phyloP scores from a whole-genome alignment of 208 protist genomes.

The Trypanosoma avium region DNA sequence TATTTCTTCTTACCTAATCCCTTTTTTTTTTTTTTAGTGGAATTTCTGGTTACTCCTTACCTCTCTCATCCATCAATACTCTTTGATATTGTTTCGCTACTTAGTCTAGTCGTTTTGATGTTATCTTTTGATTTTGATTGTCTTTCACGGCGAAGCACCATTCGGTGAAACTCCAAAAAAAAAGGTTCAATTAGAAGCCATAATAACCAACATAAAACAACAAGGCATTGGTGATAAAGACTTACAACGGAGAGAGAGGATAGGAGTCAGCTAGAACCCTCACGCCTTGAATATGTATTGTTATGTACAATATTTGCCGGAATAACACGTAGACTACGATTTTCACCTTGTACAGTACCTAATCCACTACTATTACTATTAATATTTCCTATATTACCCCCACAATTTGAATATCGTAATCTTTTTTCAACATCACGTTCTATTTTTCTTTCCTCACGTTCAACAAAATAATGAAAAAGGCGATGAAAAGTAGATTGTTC shows the following conservation, averaged over 20 bases:
- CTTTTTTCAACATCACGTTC: slow-evolving; percentile 26
- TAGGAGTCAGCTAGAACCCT: slow-evolving; percentile 16
- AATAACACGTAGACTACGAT: slow-evolving; percentile 11
- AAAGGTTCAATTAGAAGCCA: not conserved
- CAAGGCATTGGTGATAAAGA: slow-evolving; percentile 2
- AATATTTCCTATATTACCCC: not conserved
- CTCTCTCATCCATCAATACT: not conserved
- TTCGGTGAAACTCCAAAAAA: slow-evolving; percentile 3
- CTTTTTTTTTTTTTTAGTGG: not conserved
- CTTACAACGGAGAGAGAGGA: slow-evolving; percentile 15
- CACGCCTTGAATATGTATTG: not conserved
- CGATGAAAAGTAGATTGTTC: slow-evolving; percentile 29
- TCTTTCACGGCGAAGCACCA: not conserved
- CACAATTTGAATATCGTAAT: not conserved
- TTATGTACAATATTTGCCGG: slow-evolving; percentile 13
- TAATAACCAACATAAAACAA: not conserved
- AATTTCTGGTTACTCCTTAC: not conserved
- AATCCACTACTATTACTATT: not conserved
- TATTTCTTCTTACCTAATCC: not conserved
- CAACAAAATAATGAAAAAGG: slow-evolving; percentile 33
- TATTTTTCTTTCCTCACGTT: slow-evolving; percentile 24
- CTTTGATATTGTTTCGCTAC: too few species aligned
- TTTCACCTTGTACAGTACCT: not conserved
- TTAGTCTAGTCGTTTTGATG: not conserved
- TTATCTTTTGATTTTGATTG: too few species aligned